Conservation (phyloP, 2,329 filamentous ascomycete genomes). For the Lizonia empirigonia region DNA sequence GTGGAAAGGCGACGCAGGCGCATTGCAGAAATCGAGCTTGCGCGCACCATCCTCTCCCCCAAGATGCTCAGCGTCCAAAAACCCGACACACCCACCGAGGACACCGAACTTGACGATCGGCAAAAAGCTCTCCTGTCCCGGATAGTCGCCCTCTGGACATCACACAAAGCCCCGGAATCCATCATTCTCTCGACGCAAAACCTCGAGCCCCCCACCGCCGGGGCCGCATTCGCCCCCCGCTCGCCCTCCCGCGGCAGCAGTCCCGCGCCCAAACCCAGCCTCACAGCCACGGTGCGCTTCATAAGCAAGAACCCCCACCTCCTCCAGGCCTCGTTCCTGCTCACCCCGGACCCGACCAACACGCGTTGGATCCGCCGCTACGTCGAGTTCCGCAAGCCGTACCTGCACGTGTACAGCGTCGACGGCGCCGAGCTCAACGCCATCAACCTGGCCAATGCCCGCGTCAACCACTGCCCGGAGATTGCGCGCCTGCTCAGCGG, state of each 20-base stretch:
- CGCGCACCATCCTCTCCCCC: slow-evolving; percentile 68
- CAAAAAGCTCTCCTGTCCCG: slow-evolving; percentile 55
- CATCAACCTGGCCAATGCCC: slow-evolving; percentile 84
- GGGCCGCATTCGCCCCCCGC: slow-evolving; percentile 53
- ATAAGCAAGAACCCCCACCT: slow-evolving; percentile 75
- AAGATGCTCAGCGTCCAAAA: slow-evolving; percentile 45
- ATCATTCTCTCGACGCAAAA: slow-evolving; percentile 56
- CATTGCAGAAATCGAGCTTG: slow-evolving; percentile 78
- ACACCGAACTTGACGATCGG: slow-evolving; percentile 32
- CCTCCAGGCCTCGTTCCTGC: slow-evolving; percentile 84
- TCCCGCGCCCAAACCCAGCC: slow-evolving; percentile 58
- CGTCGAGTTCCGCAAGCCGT: slow-evolving; percentile 88
- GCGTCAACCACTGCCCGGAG: slow-evolving; percentile 91
- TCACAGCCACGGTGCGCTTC: slow-evolving; percentile 76
- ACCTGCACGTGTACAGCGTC: slow-evolving; percentile 85
- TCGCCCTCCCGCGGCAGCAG: slow-evolving; percentile 45
- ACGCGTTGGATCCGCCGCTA: slow-evolving; percentile 90
- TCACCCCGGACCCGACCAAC: slow-evolving; percentile 81
- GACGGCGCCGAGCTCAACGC: slow-evolving; percentile 90
- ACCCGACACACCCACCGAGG: slow-evolving; percentile 18
- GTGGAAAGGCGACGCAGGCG: slow-evolving; percentile 75
- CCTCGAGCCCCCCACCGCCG: slow-evolving; percentile 72
- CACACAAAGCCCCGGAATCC: slow-evolving; percentile 51
- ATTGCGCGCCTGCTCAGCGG: slow-evolving; percentile 74
- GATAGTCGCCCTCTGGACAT: slow-evolving; percentile 68